Evolutionary conservation across 345 rosid species (phyloP).

Genomic region (Camelina hispida): DNA sequence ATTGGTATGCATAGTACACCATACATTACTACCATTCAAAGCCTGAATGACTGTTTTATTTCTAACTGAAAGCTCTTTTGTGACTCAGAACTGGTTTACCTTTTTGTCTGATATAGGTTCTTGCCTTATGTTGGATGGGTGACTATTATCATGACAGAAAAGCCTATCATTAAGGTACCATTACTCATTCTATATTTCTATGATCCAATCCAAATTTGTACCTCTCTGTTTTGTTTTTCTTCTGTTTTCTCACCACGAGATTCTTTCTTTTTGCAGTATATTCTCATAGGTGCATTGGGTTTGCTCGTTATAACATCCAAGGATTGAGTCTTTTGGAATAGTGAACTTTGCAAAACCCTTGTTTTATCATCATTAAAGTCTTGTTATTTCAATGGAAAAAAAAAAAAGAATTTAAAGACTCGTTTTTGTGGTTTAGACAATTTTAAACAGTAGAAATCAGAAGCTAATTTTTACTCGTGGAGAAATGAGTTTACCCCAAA

Average conservation of each 20-base stretch:
- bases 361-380: not conserved
- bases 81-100: not conserved
- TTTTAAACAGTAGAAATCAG: constrained; percentile 34
- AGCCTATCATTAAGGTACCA: constrained; percentile 82
- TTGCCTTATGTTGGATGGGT: constrained; percentile 95
- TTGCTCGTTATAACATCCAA: constrained; percentile 88
- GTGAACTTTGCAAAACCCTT: constrained; percentile 24
- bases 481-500: constrained; percentile 11
- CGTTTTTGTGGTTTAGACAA: constrained; percentile 38
- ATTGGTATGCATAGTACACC: too few relatives aligned
- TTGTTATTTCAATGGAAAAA: constrained; percentile 25
- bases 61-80: not conserved
- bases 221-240: too few relatives aligned
- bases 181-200: constrained; percentile 11
- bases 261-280: constrained; percentile 60
- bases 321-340: constrained; percentile 54
- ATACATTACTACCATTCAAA: too few relatives aligned
- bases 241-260: not conserved
- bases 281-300: constrained; percentile 85
- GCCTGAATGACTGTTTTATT: not conserved
- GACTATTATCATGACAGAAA: constrained; percentile 96
- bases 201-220: not conserved
- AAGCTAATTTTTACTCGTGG: constrained; percentile 35
- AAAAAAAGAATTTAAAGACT: constrained; percentile 14
- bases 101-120: constrained; percentile 53